Evolutionary conservation across 2,329 filamentous ascomycete species (phyloP).

Genomic region (Magnaporthiopsis poae): DNA sequence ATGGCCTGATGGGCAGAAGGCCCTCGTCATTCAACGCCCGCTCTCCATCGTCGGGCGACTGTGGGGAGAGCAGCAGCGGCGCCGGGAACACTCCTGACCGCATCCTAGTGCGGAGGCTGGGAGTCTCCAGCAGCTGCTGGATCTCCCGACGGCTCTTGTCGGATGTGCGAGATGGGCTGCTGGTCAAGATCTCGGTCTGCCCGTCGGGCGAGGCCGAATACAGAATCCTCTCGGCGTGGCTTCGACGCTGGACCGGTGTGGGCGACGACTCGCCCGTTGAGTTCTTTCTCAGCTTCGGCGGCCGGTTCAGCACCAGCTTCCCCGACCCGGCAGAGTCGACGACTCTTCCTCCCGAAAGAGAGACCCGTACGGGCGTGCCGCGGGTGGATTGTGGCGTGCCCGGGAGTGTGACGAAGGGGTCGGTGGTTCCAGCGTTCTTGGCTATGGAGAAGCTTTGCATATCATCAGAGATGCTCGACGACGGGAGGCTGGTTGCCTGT

Average conservation of each 20-base stretch:
- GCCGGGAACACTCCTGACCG: slow-evolving; percentile 5
- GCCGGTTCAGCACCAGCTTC: slow-evolving; percentile 2
- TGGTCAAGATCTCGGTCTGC: not conserved
- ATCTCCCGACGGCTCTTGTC: not conserved
- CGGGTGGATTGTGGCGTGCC: not conserved
- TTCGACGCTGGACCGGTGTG: not conserved
- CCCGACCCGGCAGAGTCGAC: not conserved
- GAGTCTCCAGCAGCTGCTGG: not conserved
- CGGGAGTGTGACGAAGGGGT: not conserved
- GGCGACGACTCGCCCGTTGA: not conserved
- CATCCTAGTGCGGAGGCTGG: not conserved
- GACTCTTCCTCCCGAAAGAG: not conserved
- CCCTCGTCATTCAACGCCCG: not conserved
- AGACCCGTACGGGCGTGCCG: not conserved
- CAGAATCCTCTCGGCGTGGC: not conserved
- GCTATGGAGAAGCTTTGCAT: not conserved
- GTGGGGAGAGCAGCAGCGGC: not conserved
- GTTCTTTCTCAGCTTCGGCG: not conserved
- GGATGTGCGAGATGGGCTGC: not conserved
- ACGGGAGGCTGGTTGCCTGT: slow-evolving; percentile 4
- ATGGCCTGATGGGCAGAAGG: not conserved
- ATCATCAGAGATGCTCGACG: not conserved
- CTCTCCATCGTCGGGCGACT: not conserved
- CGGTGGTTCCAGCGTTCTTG: not conserved
- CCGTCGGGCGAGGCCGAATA: not conserved